These are phyloP conservation scores for Aspergillus pseudotamarii DNA, from an alignment of 2,329 filamentous ascomycete genomes.

Conservation along the genomic window DNA sequence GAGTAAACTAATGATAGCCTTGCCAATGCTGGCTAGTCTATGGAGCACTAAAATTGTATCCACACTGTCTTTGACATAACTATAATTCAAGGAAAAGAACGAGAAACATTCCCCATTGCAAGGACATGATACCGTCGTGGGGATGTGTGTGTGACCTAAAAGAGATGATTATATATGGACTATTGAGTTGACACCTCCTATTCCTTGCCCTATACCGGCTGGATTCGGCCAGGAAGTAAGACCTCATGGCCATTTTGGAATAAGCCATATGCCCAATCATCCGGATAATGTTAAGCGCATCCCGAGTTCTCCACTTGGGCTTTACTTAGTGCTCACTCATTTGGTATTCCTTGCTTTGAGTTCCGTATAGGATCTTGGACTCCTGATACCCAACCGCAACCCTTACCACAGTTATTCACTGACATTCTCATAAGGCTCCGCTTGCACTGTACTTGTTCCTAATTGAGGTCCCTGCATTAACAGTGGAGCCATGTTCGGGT, in stretches of 20 bases:
- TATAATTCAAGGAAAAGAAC: not conserved
- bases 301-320: not conserved
- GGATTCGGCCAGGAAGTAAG: not conserved
- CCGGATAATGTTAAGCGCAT: not conserved
- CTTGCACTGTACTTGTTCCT: not conserved
- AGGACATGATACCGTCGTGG: not conserved
- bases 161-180: not conserved
- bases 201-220: not conserved
- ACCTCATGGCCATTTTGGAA: not conserved
- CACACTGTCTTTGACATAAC: not conserved
- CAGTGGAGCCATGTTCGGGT: not conserved
- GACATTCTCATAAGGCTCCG: not conserved
- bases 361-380: not conserved
- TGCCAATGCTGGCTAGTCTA: not conserved
- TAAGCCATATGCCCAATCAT: not conserved
- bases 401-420: not conserved
- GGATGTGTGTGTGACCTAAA: not conserved
- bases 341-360: not conserved
- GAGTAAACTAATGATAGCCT: not conserved
- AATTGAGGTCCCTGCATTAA: not conserved
- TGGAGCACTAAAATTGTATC: not conserved
- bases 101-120: not conserved
- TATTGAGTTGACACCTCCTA: slow-evolving; percentile 1
- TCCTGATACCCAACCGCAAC: not conserved
- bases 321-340: not conserved